Evolutionary conservation across 805 yeast genomes (phyloP), one percentile per base, ranked within the genome.

Genomic region (Hanseniaspora hatyaiensis): DNA sequence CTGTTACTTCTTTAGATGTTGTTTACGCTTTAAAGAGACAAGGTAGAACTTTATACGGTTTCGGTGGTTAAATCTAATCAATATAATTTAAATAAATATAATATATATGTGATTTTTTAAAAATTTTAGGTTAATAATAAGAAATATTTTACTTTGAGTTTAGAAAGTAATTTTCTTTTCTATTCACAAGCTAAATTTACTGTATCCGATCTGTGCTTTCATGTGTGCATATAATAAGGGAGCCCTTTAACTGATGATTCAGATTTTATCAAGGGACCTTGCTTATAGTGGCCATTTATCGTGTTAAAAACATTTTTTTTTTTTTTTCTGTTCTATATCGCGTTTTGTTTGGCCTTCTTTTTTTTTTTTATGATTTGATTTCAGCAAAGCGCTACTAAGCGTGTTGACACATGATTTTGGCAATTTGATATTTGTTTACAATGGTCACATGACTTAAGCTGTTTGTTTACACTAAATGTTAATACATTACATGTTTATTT

Each of bases 11-110:
- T 55, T 80, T 89, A 65, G 97, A 89, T 68, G 96, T 89, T 60
- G 96, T 89, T 63, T 89, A 89, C 72, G 97, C 97, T 64, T 83
- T 89, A 73, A 89, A 89, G 89, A 86, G 97, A 81, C 96, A 89
- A 78, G 97, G 97, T 68, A 83, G 96, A 76, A 89, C 97, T 74
- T 81, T 89, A 70, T 88, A 88, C 71, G 97, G 97, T 87, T 89
- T 88, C 82, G 96, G 96, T 78, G 96, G 95, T 81, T 89, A 82
- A 77, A 60, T 62, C 18, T 34, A 32, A 30, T 36, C 34, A 39
- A 29, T 47, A 39, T 32, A 31, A 37, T 38, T 38, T 22, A 18
- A 29, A 23, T 32, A 29, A 32, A 39, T 19, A 30, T 24, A 38
- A 45, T 37, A 34, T 32, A 28, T 39, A 36, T 39, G 44, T 46